These are phyloP conservation scores for Lentinula aciculospora DNA, from an alignment of 768 basidiomycete species.

Conservation along the genomic window DNA sequence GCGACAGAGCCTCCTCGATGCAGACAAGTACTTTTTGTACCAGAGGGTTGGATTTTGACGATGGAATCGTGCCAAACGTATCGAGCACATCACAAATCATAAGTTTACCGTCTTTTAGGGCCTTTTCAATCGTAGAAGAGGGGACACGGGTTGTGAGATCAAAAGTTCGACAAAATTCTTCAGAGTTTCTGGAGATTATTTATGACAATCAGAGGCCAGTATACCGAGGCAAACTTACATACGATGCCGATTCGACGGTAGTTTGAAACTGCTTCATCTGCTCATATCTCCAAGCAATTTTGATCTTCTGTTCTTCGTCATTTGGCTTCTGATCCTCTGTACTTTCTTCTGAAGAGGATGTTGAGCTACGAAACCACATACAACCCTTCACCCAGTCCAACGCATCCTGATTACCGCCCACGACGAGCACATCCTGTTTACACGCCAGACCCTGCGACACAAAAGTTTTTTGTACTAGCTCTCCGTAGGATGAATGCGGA, in stretches of 20 bases:
- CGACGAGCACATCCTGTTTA: slow-evolving; percentile 63
- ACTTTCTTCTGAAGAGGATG: slow-evolving; percentile 15
- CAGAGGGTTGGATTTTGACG: slow-evolving; percentile 4
- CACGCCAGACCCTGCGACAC: slow-evolving; percentile 79
- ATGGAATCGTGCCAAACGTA: not conserved
- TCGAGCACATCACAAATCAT: slow-evolving; percentile 18
- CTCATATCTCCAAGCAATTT: slow-evolving; percentile 98
- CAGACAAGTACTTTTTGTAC: slow-evolving; percentile 18
- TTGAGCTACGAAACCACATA: slow-evolving; percentile 65
- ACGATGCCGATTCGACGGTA: slow-evolving; percentile 50
- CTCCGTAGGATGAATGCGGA: slow-evolving; percentile 77
- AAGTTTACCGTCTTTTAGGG: slow-evolving; percentile 33
- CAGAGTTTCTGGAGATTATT: slow-evolving; percentile 33
- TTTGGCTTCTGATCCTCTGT: slow-evolving; percentile 32
- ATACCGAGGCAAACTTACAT: slow-evolving; percentile 27
- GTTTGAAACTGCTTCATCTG: slow-evolving; percentile 91
- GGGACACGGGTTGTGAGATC: slow-evolving; percentile 69
- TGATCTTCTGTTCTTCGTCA: slow-evolving; percentile 57
- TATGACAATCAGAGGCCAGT: not conserved
- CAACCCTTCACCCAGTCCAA: slow-evolving; percentile 57
- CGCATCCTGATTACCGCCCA: slow-evolving; percentile 45
- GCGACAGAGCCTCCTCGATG: slow-evolving; percentile 23
- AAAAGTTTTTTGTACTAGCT: slow-evolving; percentile 84
- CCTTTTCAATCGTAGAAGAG: slow-evolving; percentile 37
- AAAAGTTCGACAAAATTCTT: slow-evolving; percentile 64